phyloP scores from a whole-genome alignment of 768 basidiomycete species.

The Imleria badia region DNA sequence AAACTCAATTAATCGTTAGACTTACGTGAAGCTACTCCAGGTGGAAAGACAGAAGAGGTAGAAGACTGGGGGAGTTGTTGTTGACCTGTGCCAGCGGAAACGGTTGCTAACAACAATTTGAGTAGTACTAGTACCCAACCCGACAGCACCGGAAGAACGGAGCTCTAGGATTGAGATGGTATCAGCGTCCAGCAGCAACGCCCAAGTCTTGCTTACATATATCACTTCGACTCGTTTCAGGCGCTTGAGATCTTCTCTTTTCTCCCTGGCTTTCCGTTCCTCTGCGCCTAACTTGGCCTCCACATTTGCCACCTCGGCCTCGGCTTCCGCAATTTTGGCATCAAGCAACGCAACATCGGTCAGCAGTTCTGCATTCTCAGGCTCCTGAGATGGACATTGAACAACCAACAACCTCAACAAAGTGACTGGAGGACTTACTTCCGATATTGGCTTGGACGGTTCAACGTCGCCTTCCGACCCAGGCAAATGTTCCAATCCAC shows the following conservation, averaged over 20 bases:
- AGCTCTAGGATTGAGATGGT: slow-evolving; percentile 50
- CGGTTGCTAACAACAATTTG: slow-evolving; percentile 89
- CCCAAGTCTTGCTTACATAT: slow-evolving; percentile 61
- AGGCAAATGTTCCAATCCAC: slow-evolving; percentile 81
- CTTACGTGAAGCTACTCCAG: slow-evolving; percentile 66
- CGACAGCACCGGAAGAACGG: slow-evolving; percentile 79
- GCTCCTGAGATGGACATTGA: slow-evolving; percentile 42
- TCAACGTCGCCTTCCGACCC: slow-evolving; percentile 60
- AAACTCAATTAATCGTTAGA: neutral
- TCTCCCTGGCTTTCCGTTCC: slow-evolving; percentile 61
- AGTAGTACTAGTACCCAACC: slow-evolving; percentile 92
- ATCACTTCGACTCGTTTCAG: slow-evolving; percentile 89
- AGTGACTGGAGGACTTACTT: slow-evolving; percentile 31
- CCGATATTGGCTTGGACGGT: slow-evolving; percentile 46
- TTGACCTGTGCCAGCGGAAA: slow-evolving; percentile 69
- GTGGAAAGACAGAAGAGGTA: slow-evolving; percentile 69
- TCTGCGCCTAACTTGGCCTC: slow-evolving; percentile 52
- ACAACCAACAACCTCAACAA: neutral
- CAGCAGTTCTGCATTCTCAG: slow-evolving; percentile 60
- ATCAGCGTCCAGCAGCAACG: neutral
- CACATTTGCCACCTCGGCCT: slow-evolving; percentile 49
- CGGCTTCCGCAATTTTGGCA: slow-evolving; percentile 70
- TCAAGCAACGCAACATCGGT: slow-evolving; percentile 73
- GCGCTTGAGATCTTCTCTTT: slow-evolving; percentile 79
- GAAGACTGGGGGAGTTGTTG: slow-evolving; percentile 63